Evolutionary conservation across 2,329 filamentous ascomycete species (phyloP), one percentile per base, ranked within the genome.

Genomic region (Aspergillus spinulosporus): DNA sequence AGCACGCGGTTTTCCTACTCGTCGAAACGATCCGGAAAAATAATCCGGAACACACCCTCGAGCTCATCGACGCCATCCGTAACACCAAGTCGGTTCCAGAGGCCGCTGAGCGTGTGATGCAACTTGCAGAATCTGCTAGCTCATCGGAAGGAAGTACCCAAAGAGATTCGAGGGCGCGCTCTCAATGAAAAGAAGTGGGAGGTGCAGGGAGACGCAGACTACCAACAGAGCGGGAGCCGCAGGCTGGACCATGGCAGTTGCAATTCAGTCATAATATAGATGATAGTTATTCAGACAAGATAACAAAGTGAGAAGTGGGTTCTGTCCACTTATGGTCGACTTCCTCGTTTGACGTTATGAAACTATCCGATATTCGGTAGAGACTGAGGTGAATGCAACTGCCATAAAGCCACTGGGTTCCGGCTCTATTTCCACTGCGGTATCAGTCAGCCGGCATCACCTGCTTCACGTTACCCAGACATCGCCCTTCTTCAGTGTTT

Each of bases 11-110:
- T 5, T 15, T 37, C 32, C n/a, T 44, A 52, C 50, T 52, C 32
- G 50, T 52, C 31, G 50, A 52, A 5, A 52, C 50, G 4, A 39
- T 52, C 42, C 50, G 50, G 50, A 46, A 31, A 44, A 52, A 46
- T 40, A 31, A 44, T 29, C 50, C 50, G n/a, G 12, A 6, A 7
- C 31, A 52, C 28, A 31, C 42, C 15, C 26, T 37, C 14, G 32
- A 12, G 15, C 21, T 52, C 8, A 52, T 52, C 32, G 42, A 46
- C 7, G 29, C 42, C 15, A 52, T 52, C 31, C 42, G 34, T 28
- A 45, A 34, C 21, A 46, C 42, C 32, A n/a, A 8, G 12, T 39
- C 42, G 5, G 42, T 45, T 12, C n/a, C 42, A 8, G 50, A 52
- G n/a, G 50, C 50, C 34, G 43, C 50, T 37, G 40, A 52, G 29